These are phyloP conservation scores for Marasmius oreades DNA, from an alignment of 1,284 basidiomycete genomes.

Conservation along the genomic window DNA sequence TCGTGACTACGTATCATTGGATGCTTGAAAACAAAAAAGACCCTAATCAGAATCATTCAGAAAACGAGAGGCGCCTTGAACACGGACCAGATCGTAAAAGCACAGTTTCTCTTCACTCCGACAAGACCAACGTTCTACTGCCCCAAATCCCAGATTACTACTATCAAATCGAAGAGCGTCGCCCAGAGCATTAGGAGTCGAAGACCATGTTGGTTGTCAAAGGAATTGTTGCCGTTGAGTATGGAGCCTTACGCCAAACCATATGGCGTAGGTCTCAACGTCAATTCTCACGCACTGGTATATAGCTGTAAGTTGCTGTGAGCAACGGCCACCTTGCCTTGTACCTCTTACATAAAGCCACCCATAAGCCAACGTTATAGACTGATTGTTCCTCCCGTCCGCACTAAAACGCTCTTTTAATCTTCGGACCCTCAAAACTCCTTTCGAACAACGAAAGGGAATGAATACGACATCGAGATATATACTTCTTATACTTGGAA, in stretches of 20 bases:
- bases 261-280: no score
- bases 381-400: no score
- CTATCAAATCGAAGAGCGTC: not conserved
- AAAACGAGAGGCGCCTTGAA: no score
- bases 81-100: slow-evolving; percentile 1
- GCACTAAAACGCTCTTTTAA: not conserved
- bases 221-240: not conserved
- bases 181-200: not conserved
- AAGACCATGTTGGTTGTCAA: not conserved
- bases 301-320: no score
- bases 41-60: no score
- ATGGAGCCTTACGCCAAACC: not conserved
- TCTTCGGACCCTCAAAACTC: not conserved
- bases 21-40: no score
- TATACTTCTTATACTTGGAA: not conserved
- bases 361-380: not conserved
- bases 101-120: not conserved
- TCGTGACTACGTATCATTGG: no score
- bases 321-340: no score
- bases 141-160: not conserved
- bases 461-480: slow-evolving; percentile 3
- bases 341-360: not conserved
- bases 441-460: not conserved
- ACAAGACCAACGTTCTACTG: not conserved
- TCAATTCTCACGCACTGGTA: no score